Evolutionary conservation across 257 asterid species (phyloP).

Genomic region (Henckelia pumila): DNA sequence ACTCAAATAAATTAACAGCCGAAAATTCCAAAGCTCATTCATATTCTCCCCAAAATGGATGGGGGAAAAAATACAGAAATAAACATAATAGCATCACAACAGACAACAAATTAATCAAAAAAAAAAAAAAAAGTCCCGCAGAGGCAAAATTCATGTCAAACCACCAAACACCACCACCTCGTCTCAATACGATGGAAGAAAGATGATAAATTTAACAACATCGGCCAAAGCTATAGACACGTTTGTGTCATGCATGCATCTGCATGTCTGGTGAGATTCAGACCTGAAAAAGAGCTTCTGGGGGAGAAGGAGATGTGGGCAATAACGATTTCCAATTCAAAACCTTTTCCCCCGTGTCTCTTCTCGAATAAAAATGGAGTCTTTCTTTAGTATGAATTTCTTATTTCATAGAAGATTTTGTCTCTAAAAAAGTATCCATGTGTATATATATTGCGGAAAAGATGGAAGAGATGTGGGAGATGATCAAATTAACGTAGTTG

Average conservation of each 20-base stretch:
- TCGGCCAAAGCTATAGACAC: neutral
- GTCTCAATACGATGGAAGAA: slow-evolving; percentile 25
- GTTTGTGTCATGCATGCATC: too few relatives aligned
- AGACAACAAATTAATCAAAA: slow-evolving; percentile 6
- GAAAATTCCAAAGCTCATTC: slow-evolving; percentile 12
- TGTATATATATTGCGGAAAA: neutral
- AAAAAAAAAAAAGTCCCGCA: slow-evolving; percentile 12
- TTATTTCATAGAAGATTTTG: slow-evolving; percentile 18
- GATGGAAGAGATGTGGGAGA: slow-evolving; percentile 1
- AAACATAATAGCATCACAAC: neutral
- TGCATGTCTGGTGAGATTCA: slow-evolving; percentile 23
- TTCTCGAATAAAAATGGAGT: slow-evolving; percentile 11
- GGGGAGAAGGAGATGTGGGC: slow-evolving; percentile 43
- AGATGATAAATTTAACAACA: slow-evolving; percentile 19
- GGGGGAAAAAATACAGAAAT: neutral
- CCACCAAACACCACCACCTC: slow-evolving; percentile 7
- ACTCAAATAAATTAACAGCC: slow-evolving; percentile 18
- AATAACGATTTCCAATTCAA: slow-evolving; percentile 36
- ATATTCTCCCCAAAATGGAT: neutral
- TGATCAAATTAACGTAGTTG: slow-evolving; percentile 25
- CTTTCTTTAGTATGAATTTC: slow-evolving; percentile 7
- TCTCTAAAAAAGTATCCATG: neutral
- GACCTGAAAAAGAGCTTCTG: slow-evolving; percentile 36
- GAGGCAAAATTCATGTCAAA: slow-evolving; percentile 24
- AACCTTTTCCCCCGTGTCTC: slow-evolving; percentile 18